A percentile compares a stretch with the other conserved stretches of the same genome.
Conservation (phyloP, 352 stramenopile species). For the Pythium apleroticum region DNA sequence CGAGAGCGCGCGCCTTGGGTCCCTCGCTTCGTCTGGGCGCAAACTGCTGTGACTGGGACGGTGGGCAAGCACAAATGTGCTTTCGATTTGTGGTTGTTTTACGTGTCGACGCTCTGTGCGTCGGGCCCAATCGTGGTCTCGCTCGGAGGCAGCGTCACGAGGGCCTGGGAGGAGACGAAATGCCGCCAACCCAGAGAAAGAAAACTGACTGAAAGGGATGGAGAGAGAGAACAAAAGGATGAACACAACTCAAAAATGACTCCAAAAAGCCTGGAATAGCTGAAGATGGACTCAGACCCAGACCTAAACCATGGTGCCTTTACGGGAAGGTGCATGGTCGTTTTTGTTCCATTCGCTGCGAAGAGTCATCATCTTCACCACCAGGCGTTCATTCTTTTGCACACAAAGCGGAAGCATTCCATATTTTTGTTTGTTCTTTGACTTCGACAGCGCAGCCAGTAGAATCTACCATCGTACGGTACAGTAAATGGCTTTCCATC, state of each 20-base stretch:
- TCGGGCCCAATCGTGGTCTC: constrained; percentile 16
- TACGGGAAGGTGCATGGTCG: not conserved
- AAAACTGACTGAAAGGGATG: not conserved
- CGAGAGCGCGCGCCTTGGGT: not conserved
- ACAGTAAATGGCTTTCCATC: too few relatives aligned
- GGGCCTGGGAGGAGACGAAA: not conserved
- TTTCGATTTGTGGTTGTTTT: not conserved
- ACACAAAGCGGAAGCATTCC: not conserved
- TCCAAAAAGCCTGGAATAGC: not conserved
- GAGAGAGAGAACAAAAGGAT: not conserved
- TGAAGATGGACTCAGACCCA: not conserved
- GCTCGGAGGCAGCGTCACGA: not conserved
- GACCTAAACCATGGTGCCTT: constrained; percentile 1
- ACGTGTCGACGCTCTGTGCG: constrained; percentile 14
- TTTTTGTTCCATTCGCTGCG: not conserved
- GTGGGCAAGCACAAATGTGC: not conserved
- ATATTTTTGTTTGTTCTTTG: not conserved
- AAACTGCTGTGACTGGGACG: not conserved
- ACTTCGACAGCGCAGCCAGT: not conserved
- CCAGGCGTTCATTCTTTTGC: not conserved
- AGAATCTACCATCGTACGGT: too few relatives aligned
- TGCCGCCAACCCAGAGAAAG: not conserved
- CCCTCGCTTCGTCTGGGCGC: not conserved
- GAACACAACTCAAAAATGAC: not conserved
- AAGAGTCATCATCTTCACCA: not conserved